phyloP scores from a whole-genome alignment of 768 basidiomycete species.

The Trametes meyenii region DNA sequence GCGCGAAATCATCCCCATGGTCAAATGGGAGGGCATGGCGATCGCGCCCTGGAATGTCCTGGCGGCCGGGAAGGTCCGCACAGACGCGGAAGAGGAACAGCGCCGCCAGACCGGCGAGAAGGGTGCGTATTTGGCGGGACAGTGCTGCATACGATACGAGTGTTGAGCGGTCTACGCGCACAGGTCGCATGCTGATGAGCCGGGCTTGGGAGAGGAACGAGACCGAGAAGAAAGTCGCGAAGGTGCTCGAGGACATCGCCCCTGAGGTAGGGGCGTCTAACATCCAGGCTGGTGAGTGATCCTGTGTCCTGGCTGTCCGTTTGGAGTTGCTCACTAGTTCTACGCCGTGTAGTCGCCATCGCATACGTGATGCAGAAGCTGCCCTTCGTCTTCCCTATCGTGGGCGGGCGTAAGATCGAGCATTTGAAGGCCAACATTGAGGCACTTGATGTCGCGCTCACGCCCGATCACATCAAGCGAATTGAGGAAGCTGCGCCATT shows the following conservation, averaged over 20 bases:
- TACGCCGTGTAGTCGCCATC: conserved; percentile 29
- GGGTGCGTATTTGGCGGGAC: conserved; percentile 39
- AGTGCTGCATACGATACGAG: background rate
- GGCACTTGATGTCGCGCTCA: conserved; percentile 21
- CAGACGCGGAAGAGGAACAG: conserved; percentile 39
- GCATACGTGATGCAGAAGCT: conserved; percentile 35
- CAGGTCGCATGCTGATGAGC: conserved; percentile 37
- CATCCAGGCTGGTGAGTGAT: conserved; percentile 4
- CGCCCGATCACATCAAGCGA: conserved; percentile 27
- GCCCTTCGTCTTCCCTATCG: conserved; percentile 28
- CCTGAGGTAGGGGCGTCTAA: conserved; percentile 43
- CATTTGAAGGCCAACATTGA: conserved; percentile 26
- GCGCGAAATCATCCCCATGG: conserved; percentile 42
- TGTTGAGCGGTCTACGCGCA: conserved; percentile 14
- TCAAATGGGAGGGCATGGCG: conserved; percentile 34
- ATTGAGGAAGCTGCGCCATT: conserved; percentile 30
- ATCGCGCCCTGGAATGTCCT: conserved; percentile 46
- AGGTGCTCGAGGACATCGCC: conserved; percentile 53
- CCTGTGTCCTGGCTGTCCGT: conserved; percentile 7
- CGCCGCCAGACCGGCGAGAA: conserved; percentile 34
- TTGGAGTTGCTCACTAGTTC: background rate
- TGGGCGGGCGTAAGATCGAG: conserved; percentile 24
- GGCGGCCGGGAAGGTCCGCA: conserved; percentile 42
- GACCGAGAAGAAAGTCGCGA: conserved; percentile 42
- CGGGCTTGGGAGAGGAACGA: conserved; percentile 48